Evolutionary conservation across 1,284 basidiomycete genomes (phyloP), one percentile per base, ranked within the genome.

Genomic region (Polyporus tsugae): DNA sequence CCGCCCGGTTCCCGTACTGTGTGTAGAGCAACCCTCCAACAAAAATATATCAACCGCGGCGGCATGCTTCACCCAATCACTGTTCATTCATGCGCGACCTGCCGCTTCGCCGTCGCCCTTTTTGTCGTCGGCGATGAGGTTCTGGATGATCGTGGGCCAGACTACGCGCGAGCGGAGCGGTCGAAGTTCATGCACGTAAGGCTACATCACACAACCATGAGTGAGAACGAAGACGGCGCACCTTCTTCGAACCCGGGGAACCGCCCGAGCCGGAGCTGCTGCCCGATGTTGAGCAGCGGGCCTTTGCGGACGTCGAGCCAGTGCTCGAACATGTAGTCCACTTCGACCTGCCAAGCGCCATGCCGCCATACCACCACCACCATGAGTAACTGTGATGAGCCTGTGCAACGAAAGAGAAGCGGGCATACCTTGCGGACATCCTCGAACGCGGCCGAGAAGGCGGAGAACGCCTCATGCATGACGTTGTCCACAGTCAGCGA

Each of bases 191-290:
- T 19, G 22, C 17, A 13, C 42, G n/a, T 11, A 29, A 29, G 29
- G 29, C 29, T 29, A 2, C 2, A 29, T 29, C 29, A n/a, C 49
- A 9, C 6, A 13, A 5, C 4, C 25, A 53, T 7, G 29, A 38
- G 39, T 25, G 4, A 22, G 17, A 17, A 58, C 6, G 35, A 38
- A 6, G 5, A n/a, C 6, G 22, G 75, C 81, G 22, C 38, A 90
- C 91, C 90, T 85, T 92, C 90, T 79, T 92, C 91, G 75, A 95
- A 95, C 1, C 94, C 94, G 38, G 93, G 91, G 76, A 95, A 92
- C 60, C 91, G 85, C 53, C 94, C 94, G 62, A 87, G 84, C 63
- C 94, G 84, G 60, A 95, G 93, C 79, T 95, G 91, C 68, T 89
- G 86, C 91, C 93, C 96, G 38, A 96, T 92, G 69, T 87, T 88